Evolutionary conservation across 2,329 filamentous ascomycete species (phyloP).

Genomic region (Myriosclerotinia duriaeana): DNA sequence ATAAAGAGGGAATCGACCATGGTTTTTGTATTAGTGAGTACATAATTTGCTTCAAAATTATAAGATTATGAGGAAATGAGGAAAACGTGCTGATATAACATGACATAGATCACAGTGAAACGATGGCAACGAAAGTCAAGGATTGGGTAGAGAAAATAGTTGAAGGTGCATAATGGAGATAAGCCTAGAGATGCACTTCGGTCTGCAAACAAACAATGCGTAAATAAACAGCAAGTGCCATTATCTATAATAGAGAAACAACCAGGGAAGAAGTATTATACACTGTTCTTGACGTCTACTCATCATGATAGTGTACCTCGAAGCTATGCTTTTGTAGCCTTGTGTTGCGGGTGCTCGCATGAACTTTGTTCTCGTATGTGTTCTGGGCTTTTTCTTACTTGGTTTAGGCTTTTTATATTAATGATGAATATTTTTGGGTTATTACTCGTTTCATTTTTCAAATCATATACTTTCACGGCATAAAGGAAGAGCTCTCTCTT

Average conservation of each 20-base stretch:
- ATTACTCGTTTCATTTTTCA: neutral
- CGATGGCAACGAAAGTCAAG: slow-evolving; percentile 50
- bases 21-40: slow-evolving; percentile 58
- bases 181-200: neutral
- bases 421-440: neutral
- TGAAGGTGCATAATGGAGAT: neutral
- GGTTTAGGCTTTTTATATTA: neutral
- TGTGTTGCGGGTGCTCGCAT: neutral
- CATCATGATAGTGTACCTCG: neutral
- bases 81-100: neutral
- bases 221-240: neutral
- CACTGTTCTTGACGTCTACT: neutral
- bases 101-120: slow-evolving; percentile 48
- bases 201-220: neutral
- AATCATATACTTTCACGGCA: neutral
- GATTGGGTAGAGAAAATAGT: slow-evolving; percentile 40
- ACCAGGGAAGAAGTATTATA: neutral
- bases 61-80: neutral
- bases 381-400: neutral
- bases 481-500: neutral
- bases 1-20: slow-evolving; percentile 57
- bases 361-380: neutral
- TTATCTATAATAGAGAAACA: neutral
- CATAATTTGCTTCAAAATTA: neutral
- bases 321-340: neutral